Conservation (phyloP, 116 monocot genomes). For the Cymodocea nodosa region DNA sequence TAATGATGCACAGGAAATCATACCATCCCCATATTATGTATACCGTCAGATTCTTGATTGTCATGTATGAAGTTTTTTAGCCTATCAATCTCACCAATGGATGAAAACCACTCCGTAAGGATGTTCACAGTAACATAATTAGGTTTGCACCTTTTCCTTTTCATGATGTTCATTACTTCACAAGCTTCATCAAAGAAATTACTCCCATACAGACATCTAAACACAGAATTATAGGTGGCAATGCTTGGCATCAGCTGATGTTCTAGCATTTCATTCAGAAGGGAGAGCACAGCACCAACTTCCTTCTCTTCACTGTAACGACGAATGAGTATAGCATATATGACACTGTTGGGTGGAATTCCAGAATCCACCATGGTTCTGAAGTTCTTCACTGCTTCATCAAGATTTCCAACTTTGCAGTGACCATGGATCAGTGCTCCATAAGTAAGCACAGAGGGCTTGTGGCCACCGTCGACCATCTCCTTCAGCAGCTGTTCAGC, state of each 20-base stretch:
- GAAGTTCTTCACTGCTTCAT: conserved; percentile 44
- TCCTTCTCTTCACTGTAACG: conserved; percentile 25
- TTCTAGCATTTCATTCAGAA: conserved; percentile 49
- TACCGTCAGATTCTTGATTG: not conserved
- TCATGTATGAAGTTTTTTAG: conserved; percentile 28
- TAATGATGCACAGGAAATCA: too few relatives aligned
- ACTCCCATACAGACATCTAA: conserved; percentile 34
- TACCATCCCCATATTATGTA: too few relatives aligned
- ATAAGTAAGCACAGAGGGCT: conserved; percentile 58
- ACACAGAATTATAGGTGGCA: conserved; percentile 61
- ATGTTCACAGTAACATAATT: conserved; percentile 60
- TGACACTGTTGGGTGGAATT: conserved; percentile 32
- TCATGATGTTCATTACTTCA: conserved; percentile 61
- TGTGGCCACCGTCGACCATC: conserved; percentile 37
- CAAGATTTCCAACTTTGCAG: conserved; percentile 41
- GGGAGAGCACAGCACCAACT: conserved; percentile 22
- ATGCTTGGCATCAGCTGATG: conserved; percentile 31
- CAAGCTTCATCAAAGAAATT: conserved; percentile 52
- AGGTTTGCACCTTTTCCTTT: conserved; percentile 34
- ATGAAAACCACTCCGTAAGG: conserved; percentile 65
- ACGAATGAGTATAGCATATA: conserved; percentile 63
- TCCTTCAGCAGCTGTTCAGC: conserved; percentile 32
- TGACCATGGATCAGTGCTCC: conserved; percentile 70
- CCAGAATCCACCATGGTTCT: conserved; percentile 26
- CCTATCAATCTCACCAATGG: conserved; percentile 35